phyloP scores from a whole-genome alignment of 2,329 filamentous ascomycete species.

The Sarocladiaceae sp. region DNA sequence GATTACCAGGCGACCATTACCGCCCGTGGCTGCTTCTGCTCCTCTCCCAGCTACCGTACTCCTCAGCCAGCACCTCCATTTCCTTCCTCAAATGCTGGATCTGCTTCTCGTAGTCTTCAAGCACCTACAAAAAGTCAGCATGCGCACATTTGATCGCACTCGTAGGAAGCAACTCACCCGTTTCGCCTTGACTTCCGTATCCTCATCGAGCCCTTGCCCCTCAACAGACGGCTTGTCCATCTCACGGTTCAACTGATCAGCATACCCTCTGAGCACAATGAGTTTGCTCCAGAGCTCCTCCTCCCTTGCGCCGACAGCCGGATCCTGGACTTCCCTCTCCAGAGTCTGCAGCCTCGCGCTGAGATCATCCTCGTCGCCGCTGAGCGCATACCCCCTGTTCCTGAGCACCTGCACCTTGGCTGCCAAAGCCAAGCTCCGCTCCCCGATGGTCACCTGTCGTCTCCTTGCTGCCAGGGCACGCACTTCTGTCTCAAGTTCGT shows the following conservation, averaged over 20 bases:
- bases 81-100: constrained; percentile 70
- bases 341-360: constrained; percentile 64
- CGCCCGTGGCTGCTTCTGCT: constrained; percentile 26
- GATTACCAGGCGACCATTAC: not conserved
- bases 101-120: constrained; percentile 78
- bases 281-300: constrained; percentile 84
- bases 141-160: not conserved
- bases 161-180: constrained; percentile 47
- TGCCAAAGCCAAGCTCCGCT: constrained; percentile 67
- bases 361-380: constrained; percentile 71
- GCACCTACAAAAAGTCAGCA: constrained; percentile 43
- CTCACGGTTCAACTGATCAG: constrained; percentile 66
- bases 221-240: constrained; percentile 60
- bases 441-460: constrained; percentile 65
- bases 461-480: constrained; percentile 66
- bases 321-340: constrained; percentile 66
- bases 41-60: constrained; percentile 50
- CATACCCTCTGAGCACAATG: constrained; percentile 66
- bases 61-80: constrained; percentile 54
- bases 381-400: constrained; percentile 75
- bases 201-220: constrained; percentile 56
- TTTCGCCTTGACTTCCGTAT: constrained; percentile 65
- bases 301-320: constrained; percentile 65
- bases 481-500: constrained; percentile 71
- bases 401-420: constrained; percentile 74